These are phyloP conservation scores for Corylus heterophylla DNA, from an alignment of 306 rosid species.

Conservation along the genomic window DNA sequence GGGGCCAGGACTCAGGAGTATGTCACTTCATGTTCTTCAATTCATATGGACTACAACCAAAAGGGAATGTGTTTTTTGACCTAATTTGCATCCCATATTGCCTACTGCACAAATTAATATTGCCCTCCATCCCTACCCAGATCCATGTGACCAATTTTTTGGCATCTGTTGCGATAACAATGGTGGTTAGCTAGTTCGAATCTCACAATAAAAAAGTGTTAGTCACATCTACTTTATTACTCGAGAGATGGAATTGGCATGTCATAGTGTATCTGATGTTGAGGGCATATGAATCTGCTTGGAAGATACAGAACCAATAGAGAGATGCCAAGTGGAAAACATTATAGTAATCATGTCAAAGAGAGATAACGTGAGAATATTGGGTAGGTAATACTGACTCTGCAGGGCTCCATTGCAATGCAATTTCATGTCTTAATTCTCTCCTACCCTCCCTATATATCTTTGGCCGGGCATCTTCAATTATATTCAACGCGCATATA, in stretches of 20 bases:
- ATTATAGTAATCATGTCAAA: slow-evolving; percentile 40
- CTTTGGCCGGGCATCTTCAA: neutral
- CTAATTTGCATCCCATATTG: slow-evolving; percentile 5
- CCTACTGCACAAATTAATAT: no score
- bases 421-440: neutral
- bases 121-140: no score
- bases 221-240: no score
- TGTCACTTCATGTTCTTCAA: slow-evolving; percentile 40
- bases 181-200: no score
- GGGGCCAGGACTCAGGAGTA: slow-evolving; percentile 7
- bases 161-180: no score
- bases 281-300: slow-evolving; percentile 51
- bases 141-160: no score
- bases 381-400: slow-evolving; percentile 53
- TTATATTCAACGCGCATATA: neutral
- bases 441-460: neutral
- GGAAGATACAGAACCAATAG: slow-evolving; percentile 57
- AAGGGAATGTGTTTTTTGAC: slow-evolving; percentile 12
- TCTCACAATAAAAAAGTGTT: no score
- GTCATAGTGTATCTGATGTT: slow-evolving; percentile 29
- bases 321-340: slow-evolving; percentile 34
- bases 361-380: slow-evolving; percentile 51
- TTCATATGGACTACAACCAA: slow-evolving; percentile 22
- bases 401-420: slow-evolving; percentile 19
- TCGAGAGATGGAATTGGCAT: neutral